Evolutionary conservation across 2,329 filamentous ascomycete genomes (phyloP), one percentile per base, ranked within the genome.

Genomic region (Chaetomiaceae sp.): DNA sequence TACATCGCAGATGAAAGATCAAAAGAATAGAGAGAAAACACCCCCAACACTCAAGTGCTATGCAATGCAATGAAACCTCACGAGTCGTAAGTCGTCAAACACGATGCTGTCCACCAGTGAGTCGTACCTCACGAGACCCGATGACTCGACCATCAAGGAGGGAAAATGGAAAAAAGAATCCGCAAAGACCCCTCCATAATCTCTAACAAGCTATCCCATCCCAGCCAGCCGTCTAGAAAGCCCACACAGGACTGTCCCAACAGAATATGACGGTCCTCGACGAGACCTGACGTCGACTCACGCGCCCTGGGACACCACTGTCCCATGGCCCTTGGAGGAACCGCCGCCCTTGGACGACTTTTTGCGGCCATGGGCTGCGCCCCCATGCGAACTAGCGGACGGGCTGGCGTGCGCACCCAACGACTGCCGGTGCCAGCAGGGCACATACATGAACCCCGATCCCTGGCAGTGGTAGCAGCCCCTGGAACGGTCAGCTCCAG

Each of bases 401-500:
- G 31, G 37, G 10, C 21, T 8, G 13, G 10, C 33, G 16, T 53
- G 51, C n/a, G 9, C n/a, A 3, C 41, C 37, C 33, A 31, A 2
- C 23, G 42, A 30, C 10, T 23, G 16, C 16, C 23, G 23, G 23
- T 42, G 35, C 17, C 40, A 34, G 34, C 48, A 50, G 13, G 42
- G 42, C 17, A 20, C 39, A 45, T 21, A 52, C 3, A 27, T 6
- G 8, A 21, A 20, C 10, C 46, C 44, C 2, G 20, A 34, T 2
- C 37, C 38, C 2, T 33, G 16, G 20, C 49, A 55, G 4, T 17
- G 14, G 13, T 16, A 19, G 20, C 53, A 55, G 6, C 17, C 25
- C 10, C 49, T 53, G 13, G 27, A 14, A 25, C 4, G 17, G 20
- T 54, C 30, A 54, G 52, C 21, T n/a, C n/a, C n/a, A n/a, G n/a